These are phyloP conservation scores for Onygena corvina DNA, from an alignment of 2,329 filamentous ascomycete species.

Conservation along the genomic window DNA sequence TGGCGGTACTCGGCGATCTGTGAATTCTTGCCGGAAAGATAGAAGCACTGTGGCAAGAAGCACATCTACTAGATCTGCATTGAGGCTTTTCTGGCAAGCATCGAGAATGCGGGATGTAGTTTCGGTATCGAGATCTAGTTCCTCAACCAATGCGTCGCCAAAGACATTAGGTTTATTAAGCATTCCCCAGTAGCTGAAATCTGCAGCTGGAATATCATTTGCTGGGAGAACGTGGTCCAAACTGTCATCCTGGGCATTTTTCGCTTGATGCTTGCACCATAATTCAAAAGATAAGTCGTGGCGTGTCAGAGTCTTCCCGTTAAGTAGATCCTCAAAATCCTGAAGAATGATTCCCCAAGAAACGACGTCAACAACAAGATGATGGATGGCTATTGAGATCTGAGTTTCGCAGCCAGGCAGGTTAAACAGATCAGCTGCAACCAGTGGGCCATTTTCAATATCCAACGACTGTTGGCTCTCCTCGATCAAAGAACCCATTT, in stretches of 20 bases:
- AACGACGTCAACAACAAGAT: slow-evolving; percentile 19
- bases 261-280: slow-evolving; percentile 28
- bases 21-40: slow-evolving; percentile 36
- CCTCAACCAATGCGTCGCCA: slow-evolving; percentile 26
- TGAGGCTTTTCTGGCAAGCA: slow-evolving; percentile 23
- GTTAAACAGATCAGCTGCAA: slow-evolving; percentile 12
- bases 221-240: slow-evolving; percentile 19
- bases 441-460: slow-evolving; percentile 21
- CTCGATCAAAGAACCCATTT: slow-evolving; percentile 19
- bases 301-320: slow-evolving; percentile 21
- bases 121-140: slow-evolving; percentile 24
- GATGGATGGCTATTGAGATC: slow-evolving; percentile 17
- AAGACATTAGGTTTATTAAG: slow-evolving; percentile 23
- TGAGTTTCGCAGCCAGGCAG: slow-evolving; percentile 8
- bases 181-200: slow-evolving; percentile 32
- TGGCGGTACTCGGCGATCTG: slow-evolving; percentile 28
- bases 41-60: slow-evolving; percentile 30
- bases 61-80: slow-evolving; percentile 29
- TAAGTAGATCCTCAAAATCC: slow-evolving; percentile 19
- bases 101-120: slow-evolving; percentile 24
- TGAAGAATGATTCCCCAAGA: slow-evolving; percentile 20
- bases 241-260: slow-evolving; percentile 16
- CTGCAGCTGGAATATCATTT: slow-evolving; percentile 20
- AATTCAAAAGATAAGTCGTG: slow-evolving; percentile 28
- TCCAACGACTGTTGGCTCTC: slow-evolving; percentile 26